Evolutionary conservation across 2,329 filamentous ascomycete species (phyloP).

Genomic region (Metarhizium sp.): DNA sequence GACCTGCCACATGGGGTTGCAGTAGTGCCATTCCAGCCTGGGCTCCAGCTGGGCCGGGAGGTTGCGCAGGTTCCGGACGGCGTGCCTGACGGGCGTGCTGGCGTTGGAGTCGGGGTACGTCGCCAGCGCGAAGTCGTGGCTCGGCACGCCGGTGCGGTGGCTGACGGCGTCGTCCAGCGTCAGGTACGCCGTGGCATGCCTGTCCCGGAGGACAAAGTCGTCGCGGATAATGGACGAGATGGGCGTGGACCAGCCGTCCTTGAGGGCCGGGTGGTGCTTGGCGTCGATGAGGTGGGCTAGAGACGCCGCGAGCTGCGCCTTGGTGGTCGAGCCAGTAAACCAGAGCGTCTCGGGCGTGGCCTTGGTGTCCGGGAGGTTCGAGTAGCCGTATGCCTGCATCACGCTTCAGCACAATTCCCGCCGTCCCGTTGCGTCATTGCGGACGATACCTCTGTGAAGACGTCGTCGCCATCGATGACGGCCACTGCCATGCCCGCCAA

Average conservation of each 20-base stretch:
- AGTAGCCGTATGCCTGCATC: constrained; percentile 18
- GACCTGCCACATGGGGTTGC: constrained; percentile 39
- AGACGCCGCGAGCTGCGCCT: constrained; percentile 41
- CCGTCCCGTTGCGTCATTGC: too few species aligned
- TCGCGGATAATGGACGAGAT: constrained; percentile 37
- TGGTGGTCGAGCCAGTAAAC: constrained; percentile 46
- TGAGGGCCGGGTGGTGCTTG: constrained; percentile 15
- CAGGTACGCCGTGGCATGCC: constrained; percentile 34
- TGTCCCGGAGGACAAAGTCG: constrained; percentile 40
- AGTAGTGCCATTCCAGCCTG: constrained; percentile 36
- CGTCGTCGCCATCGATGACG: not conserved
- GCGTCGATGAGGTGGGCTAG: constrained; percentile 41
- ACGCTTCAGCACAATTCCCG: too few species aligned
- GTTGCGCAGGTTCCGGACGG: constrained; percentile 34
- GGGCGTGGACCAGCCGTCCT: constrained; percentile 35
- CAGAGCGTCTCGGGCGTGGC: constrained; percentile 40
- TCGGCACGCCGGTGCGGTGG: constrained; percentile 40
- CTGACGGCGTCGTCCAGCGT: constrained; percentile 45
- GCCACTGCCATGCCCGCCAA: not conserved
- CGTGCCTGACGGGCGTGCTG: constrained; percentile 14
- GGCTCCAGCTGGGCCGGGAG: constrained; percentile 34
- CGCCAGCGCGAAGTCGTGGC: constrained; percentile 22
- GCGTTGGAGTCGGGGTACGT: not conserved
- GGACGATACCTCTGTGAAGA: not conserved
- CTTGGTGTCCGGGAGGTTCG: constrained; percentile 26